Percentiles rank a stretch among this genome's conserved stretches.
These are phyloP conservation scores for Coprinellus micaceus DNA, from an alignment of 768 basidiomycete species.

Conservation along the genomic window DNA sequence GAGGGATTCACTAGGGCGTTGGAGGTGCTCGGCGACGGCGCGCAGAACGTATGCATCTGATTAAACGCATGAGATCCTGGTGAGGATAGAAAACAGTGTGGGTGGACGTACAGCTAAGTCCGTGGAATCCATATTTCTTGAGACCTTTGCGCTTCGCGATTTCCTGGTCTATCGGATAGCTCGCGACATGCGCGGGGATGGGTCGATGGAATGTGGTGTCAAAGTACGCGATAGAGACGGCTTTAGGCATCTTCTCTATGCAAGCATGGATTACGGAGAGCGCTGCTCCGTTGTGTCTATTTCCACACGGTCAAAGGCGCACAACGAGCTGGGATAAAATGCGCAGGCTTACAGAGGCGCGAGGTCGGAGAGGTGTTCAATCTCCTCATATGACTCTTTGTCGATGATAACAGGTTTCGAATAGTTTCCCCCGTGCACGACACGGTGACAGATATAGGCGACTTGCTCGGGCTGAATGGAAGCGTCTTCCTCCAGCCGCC, in stretches of 20 bases:
- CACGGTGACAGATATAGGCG: conserved; percentile 63
- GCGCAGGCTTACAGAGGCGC: conserved; percentile 64
- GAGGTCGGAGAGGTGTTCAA: conserved; percentile 71
- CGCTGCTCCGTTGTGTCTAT: conserved; percentile 60
- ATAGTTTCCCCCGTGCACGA: conserved; percentile 87
- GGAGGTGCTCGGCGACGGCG: conserved; percentile 54
- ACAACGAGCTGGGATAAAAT: too few relatives aligned
- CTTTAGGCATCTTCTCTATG: conserved; percentile 56
- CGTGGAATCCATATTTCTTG: conserved; percentile 91
- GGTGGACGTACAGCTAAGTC: conserved; percentile 58
- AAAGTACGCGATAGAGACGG: conserved; percentile 79
- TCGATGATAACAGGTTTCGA: conserved; percentile 66
- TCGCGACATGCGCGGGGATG: conserved; percentile 71
- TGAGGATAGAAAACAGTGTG: not conserved
- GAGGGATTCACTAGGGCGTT: conserved; percentile 43
- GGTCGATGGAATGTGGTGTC: conserved; percentile 84
- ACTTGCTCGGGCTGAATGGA: conserved; percentile 44
- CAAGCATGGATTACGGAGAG: conserved; percentile 60
- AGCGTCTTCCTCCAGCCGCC: conserved; percentile 38
- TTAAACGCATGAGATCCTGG: not conserved
- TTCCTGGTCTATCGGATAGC: conserved; percentile 70
- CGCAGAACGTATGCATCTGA: conserved; percentile 67
- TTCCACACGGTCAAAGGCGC: not conserved
- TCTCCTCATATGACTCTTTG: conserved; percentile 64
- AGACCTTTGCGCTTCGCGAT: conserved; percentile 63